Conservation (phyloP, 352 stramenopile genomes). For the Globisporangium ultimum region DNA sequence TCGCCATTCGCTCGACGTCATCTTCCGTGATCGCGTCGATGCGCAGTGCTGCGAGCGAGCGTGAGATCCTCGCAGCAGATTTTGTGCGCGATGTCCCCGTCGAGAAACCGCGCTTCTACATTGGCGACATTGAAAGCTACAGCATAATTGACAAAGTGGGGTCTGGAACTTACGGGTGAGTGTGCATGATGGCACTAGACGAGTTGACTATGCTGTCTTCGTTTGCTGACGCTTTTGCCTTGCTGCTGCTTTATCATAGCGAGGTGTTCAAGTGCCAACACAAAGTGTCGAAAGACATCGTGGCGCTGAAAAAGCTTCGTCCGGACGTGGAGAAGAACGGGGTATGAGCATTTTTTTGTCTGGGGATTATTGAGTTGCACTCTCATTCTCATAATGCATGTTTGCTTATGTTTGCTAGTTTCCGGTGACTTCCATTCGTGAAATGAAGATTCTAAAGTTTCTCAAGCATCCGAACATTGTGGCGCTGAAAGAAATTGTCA, state of each 20-base stretch:
- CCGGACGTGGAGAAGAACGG: slow-evolving; percentile 85
- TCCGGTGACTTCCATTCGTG: slow-evolving; percentile 93
- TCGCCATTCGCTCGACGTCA: slow-evolving; percentile 28
- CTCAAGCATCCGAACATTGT: slow-evolving; percentile 95
- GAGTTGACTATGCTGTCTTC: neutral
- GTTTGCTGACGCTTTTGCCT: neutral
- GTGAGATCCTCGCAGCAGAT: slow-evolving; percentile 64
- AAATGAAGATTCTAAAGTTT: slow-evolving; percentile 98
- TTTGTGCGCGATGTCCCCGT: slow-evolving; percentile 26
- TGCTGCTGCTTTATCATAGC: slow-evolving; percentile 22
- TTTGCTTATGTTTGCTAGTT: slow-evolving; percentile 51
- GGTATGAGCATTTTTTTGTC: slow-evolving; percentile 25
- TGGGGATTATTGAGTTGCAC: too few species aligned
- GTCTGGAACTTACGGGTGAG: slow-evolving; percentile 82
- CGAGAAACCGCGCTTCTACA: slow-evolving; percentile 68
- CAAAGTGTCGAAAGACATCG: slow-evolving; percentile 85
- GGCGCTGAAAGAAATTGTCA: slow-evolving; percentile 95
- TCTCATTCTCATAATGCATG: neutral
- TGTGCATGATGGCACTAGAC: neutral
- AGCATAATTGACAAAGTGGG: slow-evolving; percentile 88
- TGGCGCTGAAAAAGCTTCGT: slow-evolving; percentile 83
- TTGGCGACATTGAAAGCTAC: slow-evolving; percentile 85
- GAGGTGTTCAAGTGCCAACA: slow-evolving; percentile 89
- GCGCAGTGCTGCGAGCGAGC: slow-evolving; percentile 62
- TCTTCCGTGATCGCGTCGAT: slow-evolving; percentile 68